These are phyloP conservation scores for Didymellaceae sp. DNA, from an alignment of 2,329 filamentous ascomycete genomes.

Conservation along the genomic window DNA sequence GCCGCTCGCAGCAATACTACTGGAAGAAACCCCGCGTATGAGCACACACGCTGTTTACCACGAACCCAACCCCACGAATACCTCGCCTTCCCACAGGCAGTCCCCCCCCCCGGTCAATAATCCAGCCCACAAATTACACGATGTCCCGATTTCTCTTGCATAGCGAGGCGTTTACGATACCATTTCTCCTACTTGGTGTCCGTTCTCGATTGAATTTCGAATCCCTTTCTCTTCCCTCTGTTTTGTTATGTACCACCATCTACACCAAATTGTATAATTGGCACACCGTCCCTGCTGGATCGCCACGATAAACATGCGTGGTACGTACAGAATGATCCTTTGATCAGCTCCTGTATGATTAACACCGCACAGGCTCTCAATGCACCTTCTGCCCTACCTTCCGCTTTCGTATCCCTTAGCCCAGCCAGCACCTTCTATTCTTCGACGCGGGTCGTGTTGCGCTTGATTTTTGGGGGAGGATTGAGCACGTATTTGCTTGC, in stretches of 20 bases:
- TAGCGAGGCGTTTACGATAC: slow-evolving; percentile 50
- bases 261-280: slow-evolving; percentile 28
- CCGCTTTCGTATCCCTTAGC: background rate
- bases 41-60: slow-evolving; percentile 1
- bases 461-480: background rate
- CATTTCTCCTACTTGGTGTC: slow-evolving; percentile 28
- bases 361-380: background rate
- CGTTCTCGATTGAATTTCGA: slow-evolving; percentile 13
- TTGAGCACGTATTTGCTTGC: background rate
- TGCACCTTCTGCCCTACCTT: background rate
- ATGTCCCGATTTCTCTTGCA: slow-evolving; percentile 35
- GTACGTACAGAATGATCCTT: background rate
- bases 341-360: background rate
- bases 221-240: background rate
- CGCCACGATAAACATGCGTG: slow-evolving; percentile 1
- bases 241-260: slow-evolving; percentile 25
- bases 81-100: background rate
- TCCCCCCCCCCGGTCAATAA: background rate
- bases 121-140: slow-evolving; percentile 7
- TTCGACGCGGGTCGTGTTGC: background rate
- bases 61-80: background rate
- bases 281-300: slow-evolving; percentile 6
- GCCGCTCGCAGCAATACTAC: slow-evolving; percentile 70
- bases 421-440: background rate
- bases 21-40: slow-evolving; percentile 66